A percentile compares a stretch with the other conserved stretches of the same genome.
Evolutionary conservation across 306 rosid genomes (phyloP).

Genomic region (Abrus pulchellus): DNA sequence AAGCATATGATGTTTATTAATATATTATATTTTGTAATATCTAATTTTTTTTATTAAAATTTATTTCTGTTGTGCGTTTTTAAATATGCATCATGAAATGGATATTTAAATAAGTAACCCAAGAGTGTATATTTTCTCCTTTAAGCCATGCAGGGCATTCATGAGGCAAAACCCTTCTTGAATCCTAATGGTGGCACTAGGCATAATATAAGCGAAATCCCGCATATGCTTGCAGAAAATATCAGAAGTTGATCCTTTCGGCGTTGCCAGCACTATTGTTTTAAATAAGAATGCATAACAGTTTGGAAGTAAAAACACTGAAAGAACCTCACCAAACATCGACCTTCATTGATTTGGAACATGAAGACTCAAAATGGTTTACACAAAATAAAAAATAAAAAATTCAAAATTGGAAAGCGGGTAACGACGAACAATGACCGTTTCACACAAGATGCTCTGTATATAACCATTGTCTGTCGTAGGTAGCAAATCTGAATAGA

Average conservation of each 20-base stretch:
- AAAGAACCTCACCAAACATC: neutral
- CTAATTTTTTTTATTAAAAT: too few relatives aligned
- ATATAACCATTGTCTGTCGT: slow-evolving; percentile 4
- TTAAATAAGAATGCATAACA: neutral
- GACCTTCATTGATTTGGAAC: slow-evolving; percentile 3
- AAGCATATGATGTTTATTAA: too few relatives aligned
- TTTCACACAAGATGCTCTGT: slow-evolving; percentile 37
- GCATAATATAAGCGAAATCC: neutral
- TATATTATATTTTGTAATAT: too few relatives aligned
- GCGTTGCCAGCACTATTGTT: neutral
- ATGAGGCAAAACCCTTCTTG: neutral
- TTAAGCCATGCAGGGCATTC: neutral
- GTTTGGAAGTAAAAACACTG: neutral
- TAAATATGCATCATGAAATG: neutral
- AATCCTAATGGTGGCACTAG: neutral
- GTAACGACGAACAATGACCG: slow-evolving; percentile 1
- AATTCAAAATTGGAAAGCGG: slow-evolving; percentile 12
- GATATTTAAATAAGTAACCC: neutral
- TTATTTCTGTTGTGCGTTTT: too few relatives aligned
- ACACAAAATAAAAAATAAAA: neutral
- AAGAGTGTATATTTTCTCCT: neutral
- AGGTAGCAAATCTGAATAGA: slow-evolving; percentile 17
- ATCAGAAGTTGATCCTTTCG: neutral
- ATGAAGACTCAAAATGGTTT: neutral
- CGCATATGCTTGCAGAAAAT: neutral